Percentiles rank a stretch among this genome's conserved stretches.
These are phyloP conservation scores for Penicillium steckii DNA, from an alignment of 495 filamentous ascomycete genomes.

Conservation along the genomic window DNA sequence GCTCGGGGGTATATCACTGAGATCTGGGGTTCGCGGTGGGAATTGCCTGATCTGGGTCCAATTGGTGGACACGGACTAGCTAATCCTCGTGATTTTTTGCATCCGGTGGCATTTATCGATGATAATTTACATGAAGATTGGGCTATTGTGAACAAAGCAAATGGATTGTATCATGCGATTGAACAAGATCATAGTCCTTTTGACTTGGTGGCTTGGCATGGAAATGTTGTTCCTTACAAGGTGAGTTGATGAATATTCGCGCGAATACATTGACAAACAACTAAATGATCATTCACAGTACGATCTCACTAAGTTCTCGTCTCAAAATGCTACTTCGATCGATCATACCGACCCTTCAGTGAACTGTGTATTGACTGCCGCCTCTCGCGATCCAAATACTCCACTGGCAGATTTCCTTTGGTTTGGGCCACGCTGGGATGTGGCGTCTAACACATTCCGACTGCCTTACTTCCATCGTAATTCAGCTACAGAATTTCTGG, in stretches of 20 bases:
- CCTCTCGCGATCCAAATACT: constrained; percentile 36
- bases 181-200: constrained; percentile 43
- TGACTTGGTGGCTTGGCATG: constrained; percentile 44
- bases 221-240: constrained; percentile 45
- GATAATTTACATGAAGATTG: constrained; percentile 36
- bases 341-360: constrained; percentile 43
- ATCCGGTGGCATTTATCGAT: constrained; percentile 41
- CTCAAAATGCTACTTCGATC: constrained; percentile 40
- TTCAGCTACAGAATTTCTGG: constrained; percentile 41
- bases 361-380: constrained; percentile 39
- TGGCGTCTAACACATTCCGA: constrained; percentile 42
- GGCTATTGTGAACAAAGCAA: constrained; percentile 37
- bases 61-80: constrained; percentile 40
- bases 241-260: constrained; percentile 5
- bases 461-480: constrained; percentile 46
- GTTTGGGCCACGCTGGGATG: constrained; percentile 45
- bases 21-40: constrained; percentile 40
- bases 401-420: constrained; percentile 41
- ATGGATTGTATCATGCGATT: constrained; percentile 34
- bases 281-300: constrained; percentile 19
- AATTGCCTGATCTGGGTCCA: constrained; percentile 40
- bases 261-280: not conserved
- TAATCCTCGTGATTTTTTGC: constrained; percentile 41
- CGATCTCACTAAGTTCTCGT: constrained; percentile 42
- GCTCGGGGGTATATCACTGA: constrained; percentile 43